These are phyloP conservation scores for Aspergillus hancockii DNA, from an alignment of 495 filamentous ascomycete genomes.

Conservation along the genomic window DNA sequence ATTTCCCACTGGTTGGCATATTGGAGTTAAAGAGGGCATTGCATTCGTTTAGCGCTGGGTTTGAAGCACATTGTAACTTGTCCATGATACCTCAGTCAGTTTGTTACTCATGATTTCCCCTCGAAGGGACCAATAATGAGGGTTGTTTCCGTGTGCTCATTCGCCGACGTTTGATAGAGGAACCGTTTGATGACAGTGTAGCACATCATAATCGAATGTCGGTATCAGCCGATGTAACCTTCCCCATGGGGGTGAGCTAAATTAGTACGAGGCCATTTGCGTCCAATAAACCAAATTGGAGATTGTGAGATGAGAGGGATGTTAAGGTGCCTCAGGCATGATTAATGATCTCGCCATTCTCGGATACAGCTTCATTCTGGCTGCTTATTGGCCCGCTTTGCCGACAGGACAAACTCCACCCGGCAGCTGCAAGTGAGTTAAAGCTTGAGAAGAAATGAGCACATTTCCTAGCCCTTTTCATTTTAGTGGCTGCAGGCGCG, in stretches of 20 bases:
- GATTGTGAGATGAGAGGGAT: neutral
- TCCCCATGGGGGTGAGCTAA: neutral
- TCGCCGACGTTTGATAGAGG: no score
- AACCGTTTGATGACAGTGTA: no score
- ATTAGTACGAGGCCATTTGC: neutral
- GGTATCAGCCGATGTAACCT: neutral
- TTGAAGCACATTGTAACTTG: neutral
- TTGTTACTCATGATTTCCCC: neutral
- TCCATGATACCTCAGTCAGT: neutral
- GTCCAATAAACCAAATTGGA: neutral
- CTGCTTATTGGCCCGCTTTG: neutral
- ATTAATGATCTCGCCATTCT: neutral
- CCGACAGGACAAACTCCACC: neutral
- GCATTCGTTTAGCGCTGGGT: neutral
- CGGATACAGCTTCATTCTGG: neutral
- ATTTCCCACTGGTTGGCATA: neutral
- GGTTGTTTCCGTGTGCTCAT: no score
- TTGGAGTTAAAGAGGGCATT: neutral
- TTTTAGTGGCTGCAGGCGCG: constrained; percentile 13
- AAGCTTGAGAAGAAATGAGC: constrained; percentile 33
- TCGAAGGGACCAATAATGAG: neutral
- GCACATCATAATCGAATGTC: neutral
- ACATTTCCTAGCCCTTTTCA: constrained; percentile 28
- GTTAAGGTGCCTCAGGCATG: neutral
- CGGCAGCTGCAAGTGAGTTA: constrained; percentile 1